phyloP scores from a whole-genome alignment of 208 protist genomes.

The Acanthamoeba healyi region DNA sequence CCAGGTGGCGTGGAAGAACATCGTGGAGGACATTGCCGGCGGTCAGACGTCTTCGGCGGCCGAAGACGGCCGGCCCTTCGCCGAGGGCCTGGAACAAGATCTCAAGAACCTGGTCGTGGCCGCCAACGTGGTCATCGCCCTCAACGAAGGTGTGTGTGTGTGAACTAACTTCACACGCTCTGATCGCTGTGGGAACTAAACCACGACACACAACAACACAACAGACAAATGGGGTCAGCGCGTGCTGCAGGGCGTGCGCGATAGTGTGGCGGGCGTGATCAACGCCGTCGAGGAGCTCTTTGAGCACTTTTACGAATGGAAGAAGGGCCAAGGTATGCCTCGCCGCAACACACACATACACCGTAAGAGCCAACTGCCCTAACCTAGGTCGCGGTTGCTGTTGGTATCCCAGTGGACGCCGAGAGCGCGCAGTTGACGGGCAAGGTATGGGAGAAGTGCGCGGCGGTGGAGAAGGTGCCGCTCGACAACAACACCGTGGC shows the following conservation, averaged over 20 bases:
- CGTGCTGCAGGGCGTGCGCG: slow-evolving; percentile 23
- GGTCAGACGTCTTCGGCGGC: not conserved
- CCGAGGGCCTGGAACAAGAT: not conserved
- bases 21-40: slow-evolving; percentile 47
- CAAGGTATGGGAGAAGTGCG: slow-evolving; percentile 57
- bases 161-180: not conserved
- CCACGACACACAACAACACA: not conserved
- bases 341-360: not conserved
- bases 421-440: slow-evolving; percentile 49
- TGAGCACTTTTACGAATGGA: slow-evolving; percentile 27
- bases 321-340: not conserved
- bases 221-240: slow-evolving; percentile 53
- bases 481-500: slow-evolving; percentile 49
- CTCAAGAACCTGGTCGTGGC: slow-evolving; percentile 63
- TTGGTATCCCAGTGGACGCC: not conserved
- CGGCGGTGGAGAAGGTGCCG: slow-evolving; percentile 37
- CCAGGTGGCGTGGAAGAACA: slow-evolving; percentile 60
- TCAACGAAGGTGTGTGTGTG: slow-evolving; percentile 7
- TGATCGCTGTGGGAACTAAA: not conserved
- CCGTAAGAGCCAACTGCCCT: no score
- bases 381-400: not conserved
- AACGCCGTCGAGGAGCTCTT: slow-evolving; percentile 11
- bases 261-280: slow-evolving; percentile 9
- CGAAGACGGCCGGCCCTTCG: slow-evolving; percentile 5
- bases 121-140: slow-evolving; percentile 40